phyloP scores from a whole-genome alignment of 2,329 filamentous ascomycete genomes.

The Nannizziopsis barbatae region DNA sequence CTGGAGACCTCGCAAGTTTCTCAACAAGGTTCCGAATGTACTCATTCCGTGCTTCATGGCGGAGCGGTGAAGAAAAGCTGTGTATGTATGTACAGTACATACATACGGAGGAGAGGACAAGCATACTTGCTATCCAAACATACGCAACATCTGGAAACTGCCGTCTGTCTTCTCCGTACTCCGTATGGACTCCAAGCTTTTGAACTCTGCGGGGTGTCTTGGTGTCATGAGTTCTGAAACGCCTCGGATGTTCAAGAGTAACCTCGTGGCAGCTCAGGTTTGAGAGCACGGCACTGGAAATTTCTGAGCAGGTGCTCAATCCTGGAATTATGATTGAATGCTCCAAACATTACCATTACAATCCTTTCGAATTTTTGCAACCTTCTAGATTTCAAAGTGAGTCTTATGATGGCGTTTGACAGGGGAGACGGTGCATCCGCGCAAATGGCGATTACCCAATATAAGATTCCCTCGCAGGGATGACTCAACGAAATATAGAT shows the following conservation, averaged over 20 bases:
- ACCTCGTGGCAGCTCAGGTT: background rate
- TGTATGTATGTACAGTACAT: too few relatives aligned
- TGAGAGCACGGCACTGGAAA: background rate
- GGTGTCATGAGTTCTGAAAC: conserved; percentile 2
- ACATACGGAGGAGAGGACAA: too few relatives aligned
- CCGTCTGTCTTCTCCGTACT: too few relatives aligned
- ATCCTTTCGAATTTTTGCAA: background rate
- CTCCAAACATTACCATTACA: background rate
- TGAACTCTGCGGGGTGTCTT: background rate
- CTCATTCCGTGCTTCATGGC: too few relatives aligned
- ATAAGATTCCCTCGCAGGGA: too few relatives aligned
- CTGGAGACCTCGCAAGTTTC: too few relatives aligned
- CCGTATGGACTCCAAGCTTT: background rate
- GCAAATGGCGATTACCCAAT: too few relatives aligned
- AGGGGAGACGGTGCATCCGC: background rate
- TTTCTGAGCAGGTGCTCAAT: background rate
- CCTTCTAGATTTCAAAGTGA: conserved; percentile 10
- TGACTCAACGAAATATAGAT: too few relatives aligned
- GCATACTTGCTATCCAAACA: too few relatives aligned
- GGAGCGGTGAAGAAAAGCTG: too few relatives aligned
- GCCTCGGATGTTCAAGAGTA: background rate
- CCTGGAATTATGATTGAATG: background rate
- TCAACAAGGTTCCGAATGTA: too few relatives aligned
- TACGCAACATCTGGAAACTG: background rate
- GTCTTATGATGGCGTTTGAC: background rate